Base-by-base conservation (phyloP, 2,329 filamentous ascomycete species). In the Scytalidium sp. region DNA sequence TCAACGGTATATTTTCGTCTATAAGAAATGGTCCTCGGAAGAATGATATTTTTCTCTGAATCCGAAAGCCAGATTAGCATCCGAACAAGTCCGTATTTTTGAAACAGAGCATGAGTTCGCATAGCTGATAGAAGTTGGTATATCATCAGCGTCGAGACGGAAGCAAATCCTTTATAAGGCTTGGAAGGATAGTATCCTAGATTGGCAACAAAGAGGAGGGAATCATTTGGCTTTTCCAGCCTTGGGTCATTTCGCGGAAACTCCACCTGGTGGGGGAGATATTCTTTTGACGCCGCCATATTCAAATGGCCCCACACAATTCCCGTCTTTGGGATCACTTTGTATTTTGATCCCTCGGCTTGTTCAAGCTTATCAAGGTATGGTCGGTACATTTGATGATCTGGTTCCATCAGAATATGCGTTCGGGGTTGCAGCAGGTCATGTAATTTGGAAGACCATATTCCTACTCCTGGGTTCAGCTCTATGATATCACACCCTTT, bases 401-500 rank as follows among this genome's bases (percentile, higher is more conserved):
- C 80, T 2, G 85, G 83, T 62, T 97, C 92, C 68, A 97, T 76
- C 40, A 99, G 75, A 41, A 97, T 72, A 71, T 99, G 94, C 4
- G 81, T 84, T 50, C 90, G 84, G 3, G 93, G 93, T 60, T 90
- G 72, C 7, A 99, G 74, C 42, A 79, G 71, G 0, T 89, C 76
- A 64, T 96, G 84, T 1, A 97, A 73, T 60, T 86, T 88, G 22
- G 75, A 74, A 27, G 92, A 96, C 82, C 87, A 94, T 2, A 96
- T 47, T 8, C 91, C 90, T 1, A 73, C 72, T 13, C 91, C 91
- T 0, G 93, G 93, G 65, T 92, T 90, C 49, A 96, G 73, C 64
- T 97, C 93, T 60, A 99, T 74, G 41, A 97, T 78, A 60, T 96
- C 91, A 69, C 92, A 91, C 47, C 89, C 88, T 45, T 75, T 72